Evolutionary conservation across 768 basidiomycete genomes (phyloP), one percentile per base, ranked within the genome.

Genomic region (Obba rivulosa): DNA sequence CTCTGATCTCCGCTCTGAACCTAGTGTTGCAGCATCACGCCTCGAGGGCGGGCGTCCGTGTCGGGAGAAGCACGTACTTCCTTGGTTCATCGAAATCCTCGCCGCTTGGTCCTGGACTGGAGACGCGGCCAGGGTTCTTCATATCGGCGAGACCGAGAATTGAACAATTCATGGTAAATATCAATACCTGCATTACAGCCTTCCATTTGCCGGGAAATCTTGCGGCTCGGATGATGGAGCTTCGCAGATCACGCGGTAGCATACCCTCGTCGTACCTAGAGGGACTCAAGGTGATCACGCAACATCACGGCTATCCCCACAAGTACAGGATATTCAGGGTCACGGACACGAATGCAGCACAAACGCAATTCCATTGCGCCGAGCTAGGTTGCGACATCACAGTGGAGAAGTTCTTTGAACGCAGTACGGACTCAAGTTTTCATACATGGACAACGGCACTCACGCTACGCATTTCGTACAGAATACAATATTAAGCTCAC

Each of bases 161-260:
- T 58, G 74, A 72, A 43, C 67, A 71, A 37, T 58, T 80, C 3
- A 70, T 77, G 69, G 73, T 80, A 43, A 80, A 80, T 53, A 65
- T 80, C 22, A 79, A 77, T 25, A 65, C 73, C 4, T 75, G 73
- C 52, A 78, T 77, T 69, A 73, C 76, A 0, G 75, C 77, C 0
- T 80, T 80, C 56, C 75, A 78, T 57, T 66, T 71, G 10, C 77
- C 77, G 0, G 80, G 83, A 0, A 86, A 82, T 51, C 70, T 91
- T 8, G 80, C 79, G 0, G 68, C 83, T 0, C 76, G 78, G 2
- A 69, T 89, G 41, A 18, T 67, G 8, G 72, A 68, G 2, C 87
- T 85, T 53, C 48, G 62, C 3, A 53, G 52, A 3, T 60, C 64
- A 17, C 73, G 78, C 0, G 69, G 69, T 1, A 79, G 75, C 0